Conservation (phyloP, 2,329 filamentous ascomycete genomes). For the Penicillium sp. region DNA sequence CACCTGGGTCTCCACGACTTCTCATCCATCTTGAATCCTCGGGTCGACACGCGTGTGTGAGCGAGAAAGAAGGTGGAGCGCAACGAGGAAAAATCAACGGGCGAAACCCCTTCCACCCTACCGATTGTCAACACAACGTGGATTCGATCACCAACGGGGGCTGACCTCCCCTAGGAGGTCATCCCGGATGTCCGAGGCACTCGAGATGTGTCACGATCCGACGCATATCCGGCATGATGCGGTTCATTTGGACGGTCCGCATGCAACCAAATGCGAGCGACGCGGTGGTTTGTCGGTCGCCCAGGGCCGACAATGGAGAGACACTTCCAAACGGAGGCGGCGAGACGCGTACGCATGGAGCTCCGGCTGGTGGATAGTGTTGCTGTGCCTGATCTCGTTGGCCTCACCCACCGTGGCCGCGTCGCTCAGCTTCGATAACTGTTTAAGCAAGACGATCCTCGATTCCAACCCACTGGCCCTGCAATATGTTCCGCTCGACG, state of each 20-base stretch:
- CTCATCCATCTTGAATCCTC: not conserved
- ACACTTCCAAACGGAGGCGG: slow-evolving; percentile 24
- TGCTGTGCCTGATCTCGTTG: slow-evolving; percentile 24
- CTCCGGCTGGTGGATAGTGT: slow-evolving; percentile 15
- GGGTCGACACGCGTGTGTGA: not conserved
- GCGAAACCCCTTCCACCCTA: not conserved
- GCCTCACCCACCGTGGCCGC: slow-evolving; percentile 60
- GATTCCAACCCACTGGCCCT: slow-evolving; percentile 62
- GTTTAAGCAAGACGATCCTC: slow-evolving; percentile 63
- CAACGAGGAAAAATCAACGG: not conserved
- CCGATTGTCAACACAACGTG: slow-evolving; percentile 34
- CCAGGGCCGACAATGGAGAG: slow-evolving; percentile 21
- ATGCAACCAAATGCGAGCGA: slow-evolving; percentile 7
- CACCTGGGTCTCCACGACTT: not conserved
- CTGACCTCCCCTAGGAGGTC: slow-evolving; percentile 45
- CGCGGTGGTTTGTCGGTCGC: slow-evolving; percentile 6
- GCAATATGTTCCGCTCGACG: slow-evolving; percentile 75
- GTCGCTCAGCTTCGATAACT: slow-evolving; percentile 80
- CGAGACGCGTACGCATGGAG: slow-evolving; percentile 6
- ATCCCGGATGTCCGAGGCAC: slow-evolving; percentile 32
- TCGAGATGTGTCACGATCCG: slow-evolving; percentile 33
- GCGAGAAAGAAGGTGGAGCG: not conserved
- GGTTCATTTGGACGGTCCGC: not conserved
- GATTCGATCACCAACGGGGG: slow-evolving; percentile 39
- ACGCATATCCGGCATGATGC: slow-evolving; percentile 18